phyloP scores from a whole-genome alignment of 176 grass and related monocot species.

The Rhynchospora pubera region DNA sequence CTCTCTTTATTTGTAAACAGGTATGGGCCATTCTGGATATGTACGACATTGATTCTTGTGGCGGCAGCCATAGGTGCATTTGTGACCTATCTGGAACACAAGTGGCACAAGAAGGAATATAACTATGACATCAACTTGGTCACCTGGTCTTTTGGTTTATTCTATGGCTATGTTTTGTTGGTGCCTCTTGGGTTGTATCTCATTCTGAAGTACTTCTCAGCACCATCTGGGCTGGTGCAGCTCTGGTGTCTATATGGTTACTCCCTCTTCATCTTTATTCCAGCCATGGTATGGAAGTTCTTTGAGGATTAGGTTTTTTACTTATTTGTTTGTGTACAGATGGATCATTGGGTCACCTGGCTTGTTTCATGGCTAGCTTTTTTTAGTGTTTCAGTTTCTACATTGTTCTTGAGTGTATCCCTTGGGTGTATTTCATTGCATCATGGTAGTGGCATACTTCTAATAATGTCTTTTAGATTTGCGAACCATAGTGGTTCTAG shows the following conservation, averaged over 20 bases:
- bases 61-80: constrained; percentile 94
- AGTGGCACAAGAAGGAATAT: constrained; percentile 95
- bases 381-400: background rate
- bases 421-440: background rate
- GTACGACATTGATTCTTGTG: constrained; percentile 89
- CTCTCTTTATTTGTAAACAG: constrained; percentile 34
- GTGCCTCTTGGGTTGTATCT: constrained; percentile 82
- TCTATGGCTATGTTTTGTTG: constrained; percentile 90
- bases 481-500: background rate
- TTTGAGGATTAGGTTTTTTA: background rate
- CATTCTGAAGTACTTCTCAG: constrained; percentile 98
- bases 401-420: background rate
- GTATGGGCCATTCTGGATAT: constrained; percentile 98
- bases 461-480: background rate
- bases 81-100: constrained; percentile 87
- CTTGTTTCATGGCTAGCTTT: background rate
- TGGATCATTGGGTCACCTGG: background rate
- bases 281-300: constrained; percentile 62
- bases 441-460: background rate
- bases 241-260: constrained; percentile 97
- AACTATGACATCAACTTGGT: constrained; percentile 96
- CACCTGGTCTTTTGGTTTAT: constrained; percentile 95
- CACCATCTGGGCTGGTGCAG: constrained; percentile 82
- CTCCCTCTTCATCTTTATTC: constrained; percentile 94
- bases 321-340: background rate